A percentile compares a stretch with the other conserved stretches of the same genome.
These are phyloP conservation scores for Bipolaris victoriae DNA, from an alignment of 2,329 filamentous ascomycete species.

Conservation along the genomic window DNA sequence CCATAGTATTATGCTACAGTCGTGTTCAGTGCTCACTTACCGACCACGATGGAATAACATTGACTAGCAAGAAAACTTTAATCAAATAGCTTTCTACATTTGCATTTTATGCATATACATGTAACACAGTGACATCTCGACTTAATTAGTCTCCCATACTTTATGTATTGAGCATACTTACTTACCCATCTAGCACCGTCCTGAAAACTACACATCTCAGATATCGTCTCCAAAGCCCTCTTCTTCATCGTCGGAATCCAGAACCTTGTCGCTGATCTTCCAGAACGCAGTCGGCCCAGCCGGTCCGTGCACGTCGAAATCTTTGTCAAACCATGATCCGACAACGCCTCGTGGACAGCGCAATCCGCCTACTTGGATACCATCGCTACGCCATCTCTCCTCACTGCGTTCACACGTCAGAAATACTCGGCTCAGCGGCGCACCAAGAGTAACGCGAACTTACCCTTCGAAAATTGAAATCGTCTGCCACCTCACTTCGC, in stretches of 20 bases:
- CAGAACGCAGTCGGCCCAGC: conserved; percentile 78
- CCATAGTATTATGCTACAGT: too few species aligned
- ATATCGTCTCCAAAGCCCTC: conserved; percentile 5
- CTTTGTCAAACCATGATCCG: conserved; percentile 79
- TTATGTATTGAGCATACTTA: background rate
- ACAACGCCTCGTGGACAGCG: conserved; percentile 70
- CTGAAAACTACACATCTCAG: background rate
- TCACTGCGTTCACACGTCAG: conserved; percentile 58
- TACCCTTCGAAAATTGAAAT: conserved; percentile 65
- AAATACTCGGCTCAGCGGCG: conserved; percentile 16
- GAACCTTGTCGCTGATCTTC: conserved; percentile 66
- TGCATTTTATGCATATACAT: background rate
- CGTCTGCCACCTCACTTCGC: conserved; percentile 77
- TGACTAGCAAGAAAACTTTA: too few species aligned
- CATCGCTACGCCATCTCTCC: conserved; percentile 77
- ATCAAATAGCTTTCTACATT: too few species aligned
- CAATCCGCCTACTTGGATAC: conserved; percentile 73
- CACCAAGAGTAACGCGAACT: conserved; percentile 10
- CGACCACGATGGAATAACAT: too few species aligned
- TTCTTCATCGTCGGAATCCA: conserved; percentile 15
- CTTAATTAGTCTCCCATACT: background rate
- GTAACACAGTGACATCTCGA: too few species aligned
- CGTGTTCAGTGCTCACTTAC: too few species aligned
- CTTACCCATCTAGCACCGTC: background rate
- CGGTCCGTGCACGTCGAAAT: conserved; percentile 71